Evolutionary conservation across 345 rosid species (phyloP), one percentile per base, ranked within the genome.

Genomic region (Arabis alpina): DNA sequence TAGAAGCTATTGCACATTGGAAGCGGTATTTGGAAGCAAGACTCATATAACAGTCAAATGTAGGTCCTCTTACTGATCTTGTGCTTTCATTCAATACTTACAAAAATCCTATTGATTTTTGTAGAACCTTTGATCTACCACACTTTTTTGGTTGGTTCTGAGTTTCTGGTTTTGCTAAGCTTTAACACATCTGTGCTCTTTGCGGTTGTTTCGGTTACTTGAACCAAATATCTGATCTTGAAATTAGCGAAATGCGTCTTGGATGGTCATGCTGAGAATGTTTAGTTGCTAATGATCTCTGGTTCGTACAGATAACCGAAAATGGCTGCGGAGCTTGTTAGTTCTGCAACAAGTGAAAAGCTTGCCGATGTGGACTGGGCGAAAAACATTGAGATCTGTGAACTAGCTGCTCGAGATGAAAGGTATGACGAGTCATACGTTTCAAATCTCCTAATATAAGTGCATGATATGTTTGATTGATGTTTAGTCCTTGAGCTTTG

Each of bases 281-380:
- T 8, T 53, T 52, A 8, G 42, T 12, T 61, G 30, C 36, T 67
- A 43, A 61, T 41, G 61, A 19, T 61, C 11, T 47, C 3, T 61
- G 39, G 62, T 45, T 50, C 23, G 6, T 16, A 51, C 75, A 73
- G 77, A 78, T 73, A 73, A 78, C 52, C 28, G 68, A 61, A 77
- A 57, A 89, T 91, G 99, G 97, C 99, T 2, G 68, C 96, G 66
- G 97, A 88, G 78, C 96, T 94, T 13, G 96, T 94, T 14, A 85
- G 73, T 74, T 81, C 84, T 73, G 97, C 96, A 34, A 94, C 99
- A 8, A 86, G 86, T 75, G 96, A 86, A 56, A 94, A 94, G 80
- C 85, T 94, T 71, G 27, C 81, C 55, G 97, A 94, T 77, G 74
- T 91, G 61, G 89, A 94, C 72, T 94, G 99, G 99, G 74, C 85